Evolutionary conservation across 1,284 basidiomycete species (phyloP), one percentile per base, ranked within the genome.

Genomic region (Porodaedalea pini): DNA sequence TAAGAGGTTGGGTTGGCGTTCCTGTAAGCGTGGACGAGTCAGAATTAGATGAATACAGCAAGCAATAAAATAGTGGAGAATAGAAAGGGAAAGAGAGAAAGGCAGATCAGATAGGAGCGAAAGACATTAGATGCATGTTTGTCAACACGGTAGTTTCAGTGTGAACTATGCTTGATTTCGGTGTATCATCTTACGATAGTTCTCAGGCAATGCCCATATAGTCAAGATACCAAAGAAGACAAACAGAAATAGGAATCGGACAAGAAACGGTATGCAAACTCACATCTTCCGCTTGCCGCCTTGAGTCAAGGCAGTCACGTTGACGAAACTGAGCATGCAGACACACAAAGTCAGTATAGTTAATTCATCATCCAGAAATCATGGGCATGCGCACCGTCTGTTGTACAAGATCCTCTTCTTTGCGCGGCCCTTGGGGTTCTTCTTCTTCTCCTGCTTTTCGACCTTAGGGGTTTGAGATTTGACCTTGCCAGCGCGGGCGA

Each of bases 401-500:
- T 94, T 94, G 85, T 96, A 97, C 67, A 96, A 78, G 61, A 93
- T 81, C 67, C 94, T 84, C 86, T 97, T 97, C 87, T 96, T 93
- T 64, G 94, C 94, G 72, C 94, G 92, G 68, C 94, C 94, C 80
- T 91, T 95, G 63, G 92, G 92, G 44, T 78, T 82, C 88, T 96
- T 96, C 85, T 94, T 94, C 88, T 96, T 97, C 82, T 97, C 94
- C 80, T 96, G 92, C 76, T 90, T 86, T 73, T 96, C 94, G 73
- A 96, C 94, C 79, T 96, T 96, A 69, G 95, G 95, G 71, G 87
- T 90, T 79, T 97, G 94, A 69, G 90, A 92, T 82, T 93, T 97
- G 85, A 98, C 95, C 88, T 98, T 98, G 78, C 94, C 95, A 77
- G 94, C 95, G 86, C 96, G 95, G 78, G 95, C 95, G 80, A 98